Base-by-base conservation (phyloP, 352 stramenopile species). In the Globisporangium polare region DNA sequence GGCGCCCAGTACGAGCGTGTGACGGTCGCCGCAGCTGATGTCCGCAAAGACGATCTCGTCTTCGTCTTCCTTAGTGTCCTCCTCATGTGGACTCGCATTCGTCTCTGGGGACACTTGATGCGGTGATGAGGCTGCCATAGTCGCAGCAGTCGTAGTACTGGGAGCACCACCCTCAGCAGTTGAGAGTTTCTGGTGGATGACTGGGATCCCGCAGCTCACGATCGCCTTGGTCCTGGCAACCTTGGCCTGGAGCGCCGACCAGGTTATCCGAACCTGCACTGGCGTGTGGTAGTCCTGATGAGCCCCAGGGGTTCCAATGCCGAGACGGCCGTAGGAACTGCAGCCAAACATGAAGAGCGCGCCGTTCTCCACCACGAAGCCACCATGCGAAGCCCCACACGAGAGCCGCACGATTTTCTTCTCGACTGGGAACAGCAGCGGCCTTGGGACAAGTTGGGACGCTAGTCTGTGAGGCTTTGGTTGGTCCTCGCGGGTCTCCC, bases 281-380 rank as follows among this genome's bases (percentile, higher is more conserved):
- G 79, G 76, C 2, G 69, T 45, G 10, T 58, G 58, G 8, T 62
- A 49, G 37, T 71, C 58, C 1, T 57, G 29, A 27, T 73, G 52
- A 8, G 64, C 66, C 24, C 15, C 20, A 1, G 13, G 10, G 6
- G 6, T 26, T 0, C 82, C 77, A 5, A 72, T 78, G 2, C 82
- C 82, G 20, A 91, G 55, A 7, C 78, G 69, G 0, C 82, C 79
- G 52, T 91, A 90, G 18, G 75, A 73, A 2, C 74, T 76, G 55
- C 78, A 84, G 2, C 80, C 82, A 60, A 90, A 88, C 80, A 86
- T 92, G 49, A 83, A 92, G 0, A 92, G 56, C 56, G 67, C 65
- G 1, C 82, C 82, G 13, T 37, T 58, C 41, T 90, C 78, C n/a
- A 82, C 45, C 10, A 92, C 63, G 27, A 89, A 86, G 8, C 80